These are phyloP conservation scores for Delitschia confertaspora DNA, from an alignment of 495 filamentous ascomycete genomes.

Conservation along the genomic window DNA sequence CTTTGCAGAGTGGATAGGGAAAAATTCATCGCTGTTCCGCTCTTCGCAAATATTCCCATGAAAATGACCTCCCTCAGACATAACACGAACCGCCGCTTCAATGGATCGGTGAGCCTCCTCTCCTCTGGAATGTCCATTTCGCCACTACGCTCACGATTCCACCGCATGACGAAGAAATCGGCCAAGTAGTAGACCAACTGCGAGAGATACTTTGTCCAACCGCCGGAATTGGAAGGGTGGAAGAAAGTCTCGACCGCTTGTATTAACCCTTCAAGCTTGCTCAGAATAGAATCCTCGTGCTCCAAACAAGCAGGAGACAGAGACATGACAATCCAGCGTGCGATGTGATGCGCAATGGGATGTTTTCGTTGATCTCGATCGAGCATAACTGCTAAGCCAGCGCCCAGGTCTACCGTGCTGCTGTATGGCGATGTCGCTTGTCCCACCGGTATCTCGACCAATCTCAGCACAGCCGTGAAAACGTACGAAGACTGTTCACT, in stretches of 20 bases:
- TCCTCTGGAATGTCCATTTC: slow-evolving; percentile 79
- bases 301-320: slow-evolving; percentile 78
- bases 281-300: slow-evolving; percentile 66
- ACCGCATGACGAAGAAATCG: slow-evolving; percentile 95
- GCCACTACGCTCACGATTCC: slow-evolving; percentile 87
- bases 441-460: slow-evolving; percentile 94
- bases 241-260: slow-evolving; percentile 98
- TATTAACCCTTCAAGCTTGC: slow-evolving; percentile 84
- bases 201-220: slow-evolving; percentile 81
- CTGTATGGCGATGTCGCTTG: slow-evolving; percentile 92
- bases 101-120: slow-evolving; percentile 62
- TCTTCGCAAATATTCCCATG: slow-evolving; percentile 97
- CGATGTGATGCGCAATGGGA: slow-evolving; percentile 81
- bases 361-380: slow-evolving; percentile 90
- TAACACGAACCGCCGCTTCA: slow-evolving; percentile 86
- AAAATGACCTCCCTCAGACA: slow-evolving; percentile 88
- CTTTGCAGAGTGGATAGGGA: slow-evolving; percentile 83
- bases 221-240: slow-evolving; percentile 92
- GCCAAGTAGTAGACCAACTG: slow-evolving; percentile 88
- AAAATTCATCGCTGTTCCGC: slow-evolving; percentile 79
- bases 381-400: slow-evolving; percentile 73
- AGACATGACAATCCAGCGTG: slow-evolving; percentile 92
- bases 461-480: slow-evolving; percentile 80
- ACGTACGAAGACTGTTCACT: slow-evolving; percentile 85
- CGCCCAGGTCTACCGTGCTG: slow-evolving; percentile 64